Evolutionary conservation across 495 filamentous ascomycete species (phyloP), one percentile per base, ranked within the genome.

Genomic region (Aspergillus heteromorphus): DNA sequence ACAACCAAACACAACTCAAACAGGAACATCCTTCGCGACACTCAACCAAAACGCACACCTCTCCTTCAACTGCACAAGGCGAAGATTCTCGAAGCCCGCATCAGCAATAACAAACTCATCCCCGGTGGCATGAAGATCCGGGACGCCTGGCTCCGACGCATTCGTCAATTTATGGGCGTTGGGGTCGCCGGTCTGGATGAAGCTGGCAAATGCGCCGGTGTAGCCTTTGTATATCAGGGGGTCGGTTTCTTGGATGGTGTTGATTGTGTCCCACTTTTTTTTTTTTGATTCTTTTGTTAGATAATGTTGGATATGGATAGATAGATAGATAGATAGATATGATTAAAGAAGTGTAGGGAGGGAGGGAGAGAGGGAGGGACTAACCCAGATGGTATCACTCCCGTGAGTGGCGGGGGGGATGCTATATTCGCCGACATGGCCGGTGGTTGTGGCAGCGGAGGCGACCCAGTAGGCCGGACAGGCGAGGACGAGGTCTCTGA

Each of bases 381-480:
- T 50, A 60, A 83, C 81, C 58, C 77, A 84, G 40, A 76, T 71
- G 7, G 78, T 79, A 69, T 85, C 83, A 58, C 73, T 78, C 2
- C 72, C 82, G 65, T 85, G 83, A 48, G 69, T 80, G 5, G 82
- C 83, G 2, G 83, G 83, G 17, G 65, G 56, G 51, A 85, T 83
- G 0, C 73, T 78, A 55, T 85, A 86, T 59, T 85, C 80, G 6
- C 76, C 80, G 21, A 84, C 51, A 63, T 79, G 84, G 1, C 78
- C 70, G 2, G 63, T 68, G 10, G 63, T 66, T 23, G 60, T 58
- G 7, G 77, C 78, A 5, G 70, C 71, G 8, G 63, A 64, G 1
- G 80, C 70, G 58, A 80, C 71, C 82, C 80, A 85, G 54, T 77
- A 81, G 2, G 74, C 74, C 1, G 83, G 82, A 60, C 82, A 85